Evolutionary conservation across 352 stramenopile species (phyloP).

Genomic region (Phytophthora nicotianae): DNA sequence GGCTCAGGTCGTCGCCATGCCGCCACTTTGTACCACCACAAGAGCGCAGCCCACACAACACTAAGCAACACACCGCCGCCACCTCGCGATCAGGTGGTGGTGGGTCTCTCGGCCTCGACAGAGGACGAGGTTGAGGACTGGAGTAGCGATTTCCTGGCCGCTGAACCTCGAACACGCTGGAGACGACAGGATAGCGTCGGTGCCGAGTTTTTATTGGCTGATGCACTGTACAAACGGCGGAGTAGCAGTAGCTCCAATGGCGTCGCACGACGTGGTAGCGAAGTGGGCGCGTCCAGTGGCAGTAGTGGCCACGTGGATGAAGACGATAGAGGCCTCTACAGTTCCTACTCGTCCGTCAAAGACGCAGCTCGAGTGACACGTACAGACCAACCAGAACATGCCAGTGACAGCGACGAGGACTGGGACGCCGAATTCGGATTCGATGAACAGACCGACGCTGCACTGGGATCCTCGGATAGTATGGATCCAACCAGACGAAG

Average conservation of each 20-base stretch:
- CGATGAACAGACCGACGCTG: slow-evolving; percentile 51
- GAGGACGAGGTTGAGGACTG: slow-evolving; percentile 83
- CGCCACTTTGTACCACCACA: slow-evolving; percentile 26
- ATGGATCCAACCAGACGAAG: slow-evolving; percentile 66
- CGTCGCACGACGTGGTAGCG: slow-evolving; percentile 19
- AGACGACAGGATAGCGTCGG: slow-evolving; percentile 43
- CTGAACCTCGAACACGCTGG: slow-evolving; percentile 27
- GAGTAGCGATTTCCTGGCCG: slow-evolving; percentile 61
- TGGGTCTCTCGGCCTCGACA: slow-evolving; percentile 65
- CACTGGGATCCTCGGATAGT: slow-evolving; percentile 34
- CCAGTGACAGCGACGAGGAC: slow-evolving; percentile 43
- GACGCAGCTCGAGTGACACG: slow-evolving; percentile 6
- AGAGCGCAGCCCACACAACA: slow-evolving; percentile 8
- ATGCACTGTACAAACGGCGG: slow-evolving; percentile 31
- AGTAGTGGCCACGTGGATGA: slow-evolving; percentile 30
- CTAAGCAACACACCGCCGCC: background rate
- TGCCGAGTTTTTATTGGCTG: slow-evolving; percentile 26
- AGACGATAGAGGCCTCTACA: slow-evolving; percentile 26
- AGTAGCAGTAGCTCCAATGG: slow-evolving; percentile 43
- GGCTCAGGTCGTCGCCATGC: slow-evolving; percentile 14
- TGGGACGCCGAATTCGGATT: slow-evolving; percentile 88
- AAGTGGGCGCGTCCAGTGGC: slow-evolving; percentile 16
- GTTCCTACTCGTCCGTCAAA: slow-evolving; percentile 29
- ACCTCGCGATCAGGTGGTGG: slow-evolving; percentile 66
- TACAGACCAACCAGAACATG: slow-evolving; percentile 7